Evolutionary conservation across 192 early-diverging fungal species (phyloP), one percentile per base, ranked within the genome.

Genomic region (Oehlia diaphana): DNA sequence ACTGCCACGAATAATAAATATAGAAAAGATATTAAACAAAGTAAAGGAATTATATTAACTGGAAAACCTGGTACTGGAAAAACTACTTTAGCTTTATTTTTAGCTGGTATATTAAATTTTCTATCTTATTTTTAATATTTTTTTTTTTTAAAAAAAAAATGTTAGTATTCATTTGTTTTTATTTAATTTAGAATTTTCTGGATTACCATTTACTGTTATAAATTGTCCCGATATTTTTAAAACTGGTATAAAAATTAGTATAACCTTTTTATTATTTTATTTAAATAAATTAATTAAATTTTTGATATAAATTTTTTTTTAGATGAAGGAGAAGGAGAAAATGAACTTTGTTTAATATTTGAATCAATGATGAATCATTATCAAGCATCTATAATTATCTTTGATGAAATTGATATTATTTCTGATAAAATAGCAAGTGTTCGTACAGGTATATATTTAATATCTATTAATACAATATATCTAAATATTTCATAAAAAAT

Each of bases 331-430:
- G 85, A 84, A 26, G 86, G 86, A 81, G 85, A 92, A 77, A 82
- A 79, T 71, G 83, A 85, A 76, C 81, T 91, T 66, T 76, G 74
- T 50, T 71, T 26, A 44, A 77, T 86, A 13, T 88, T 89, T 79
- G 77, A 42, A n/a, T 79, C 79, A 33, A 49, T 82, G 39, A 35
- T 81, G 5, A 42, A 42, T 42, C 72, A 72, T 8, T 42, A 84
- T 26, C 79, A 44, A 35, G 68, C 82, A 4, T 90, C 89, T 3
- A 82, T 90, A n/a, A 28, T 90, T 12, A 84, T 90, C 47, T 28
- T 90, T 6, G 89, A 90, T 64, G 89, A 90, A 78, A 80, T 89
- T 16, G 89, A 90, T 78, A 87, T 90, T 71, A 82, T 90, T 64
- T 81, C 88, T 8, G 74, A 76, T 63, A 37, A 28, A 26, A 62